phyloP scores from a whole-genome alignment of 1,284 basidiomycete species.

The Cutaneotrichosporon curvatum region DNA sequence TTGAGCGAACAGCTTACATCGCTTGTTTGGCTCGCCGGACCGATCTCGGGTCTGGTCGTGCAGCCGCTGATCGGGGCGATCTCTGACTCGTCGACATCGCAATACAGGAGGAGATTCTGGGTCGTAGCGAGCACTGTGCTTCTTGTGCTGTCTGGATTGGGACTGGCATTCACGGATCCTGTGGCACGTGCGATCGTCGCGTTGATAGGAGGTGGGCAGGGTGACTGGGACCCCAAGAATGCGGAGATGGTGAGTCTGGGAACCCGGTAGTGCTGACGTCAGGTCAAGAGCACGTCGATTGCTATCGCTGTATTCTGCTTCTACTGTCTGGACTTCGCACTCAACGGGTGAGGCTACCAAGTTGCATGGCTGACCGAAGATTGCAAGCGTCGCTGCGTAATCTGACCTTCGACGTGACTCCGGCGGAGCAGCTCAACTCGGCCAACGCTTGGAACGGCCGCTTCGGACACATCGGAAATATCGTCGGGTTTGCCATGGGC shows the following conservation, averaged over 20 bases:
- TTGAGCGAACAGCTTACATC: slow-evolving; percentile 85
- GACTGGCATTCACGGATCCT: slow-evolving; percentile 75
- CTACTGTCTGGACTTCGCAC: slow-evolving; percentile 87
- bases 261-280: background rate
- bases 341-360: slow-evolving; percentile 55
- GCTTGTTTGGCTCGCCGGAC: slow-evolving; percentile 91
- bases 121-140: slow-evolving; percentile 73
- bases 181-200: slow-evolving; percentile 71
- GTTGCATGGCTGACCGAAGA: slow-evolving; percentile 43
- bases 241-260: slow-evolving; percentile 54
- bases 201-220: slow-evolving; percentile 64
- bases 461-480: slow-evolving; percentile 92
- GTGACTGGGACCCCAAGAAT: slow-evolving; percentile 82
- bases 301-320: slow-evolving; percentile 83
- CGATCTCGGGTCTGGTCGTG: slow-evolving; percentile 77
- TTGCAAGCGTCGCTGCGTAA: slow-evolving; percentile 88
- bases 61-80: slow-evolving; percentile 94
- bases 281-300: slow-evolving; percentile 68
- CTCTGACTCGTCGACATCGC: slow-evolving; percentile 83
- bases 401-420: slow-evolving; percentile 80
- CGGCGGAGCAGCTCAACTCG: slow-evolving; percentile 74
- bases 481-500: slow-evolving; percentile 85
- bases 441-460: slow-evolving; percentile 98
- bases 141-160: slow-evolving; percentile 49
- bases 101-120: slow-evolving; percentile 85